Conservation (phyloP, 352 stramenopile species). For the Peronosclerospora sorghi region DNA sequence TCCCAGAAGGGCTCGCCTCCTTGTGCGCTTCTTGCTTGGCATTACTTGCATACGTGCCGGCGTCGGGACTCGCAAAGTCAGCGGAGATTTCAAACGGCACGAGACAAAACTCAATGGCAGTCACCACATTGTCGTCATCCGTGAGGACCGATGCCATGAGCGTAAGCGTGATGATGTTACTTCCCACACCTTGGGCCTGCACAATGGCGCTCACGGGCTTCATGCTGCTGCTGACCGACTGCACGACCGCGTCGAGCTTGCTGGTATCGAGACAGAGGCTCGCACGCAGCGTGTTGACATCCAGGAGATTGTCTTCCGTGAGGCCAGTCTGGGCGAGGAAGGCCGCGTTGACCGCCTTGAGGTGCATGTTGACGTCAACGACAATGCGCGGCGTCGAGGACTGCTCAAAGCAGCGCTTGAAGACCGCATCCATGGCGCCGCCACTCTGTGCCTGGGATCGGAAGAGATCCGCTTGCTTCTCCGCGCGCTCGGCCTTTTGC, state of each 20-base stretch:
- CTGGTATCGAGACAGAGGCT: slow-evolving; percentile 37
- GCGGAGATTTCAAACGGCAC: slow-evolving; percentile 52
- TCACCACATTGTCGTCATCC: slow-evolving; percentile 42
- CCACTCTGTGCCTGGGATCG: slow-evolving; percentile 31
- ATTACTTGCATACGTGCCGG: slow-evolving; percentile 7
- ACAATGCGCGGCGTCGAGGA: slow-evolving; percentile 47
- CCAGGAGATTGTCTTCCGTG: slow-evolving; percentile 29
- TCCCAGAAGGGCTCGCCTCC: slow-evolving; percentile 43
- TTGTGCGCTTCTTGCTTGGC: slow-evolving; percentile 27
- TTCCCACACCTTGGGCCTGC: slow-evolving; percentile 27
- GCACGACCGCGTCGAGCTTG: slow-evolving; percentile 37
- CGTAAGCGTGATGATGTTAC: slow-evolving; percentile 38
- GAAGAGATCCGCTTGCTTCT: slow-evolving; percentile 41
- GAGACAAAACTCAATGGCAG: slow-evolving; percentile 50
- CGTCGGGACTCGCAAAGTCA: slow-evolving; percentile 14
- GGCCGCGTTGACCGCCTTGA: slow-evolving; percentile 43
- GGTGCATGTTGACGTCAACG: slow-evolving; percentile 39
- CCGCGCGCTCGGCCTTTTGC: slow-evolving; percentile 44
- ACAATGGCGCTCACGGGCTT: slow-evolving; percentile 37
- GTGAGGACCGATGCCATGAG: slow-evolving; percentile 44
- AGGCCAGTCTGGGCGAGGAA: slow-evolving; percentile 40
- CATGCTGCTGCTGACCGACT: slow-evolving; percentile 28
- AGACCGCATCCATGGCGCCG: slow-evolving; percentile 12
- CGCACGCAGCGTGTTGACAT: slow-evolving; percentile 26
- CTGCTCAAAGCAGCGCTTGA: slow-evolving; percentile 43